Conservation (phyloP, 441 rosid genomes). For the Metrosideros polymorpha region DNA sequence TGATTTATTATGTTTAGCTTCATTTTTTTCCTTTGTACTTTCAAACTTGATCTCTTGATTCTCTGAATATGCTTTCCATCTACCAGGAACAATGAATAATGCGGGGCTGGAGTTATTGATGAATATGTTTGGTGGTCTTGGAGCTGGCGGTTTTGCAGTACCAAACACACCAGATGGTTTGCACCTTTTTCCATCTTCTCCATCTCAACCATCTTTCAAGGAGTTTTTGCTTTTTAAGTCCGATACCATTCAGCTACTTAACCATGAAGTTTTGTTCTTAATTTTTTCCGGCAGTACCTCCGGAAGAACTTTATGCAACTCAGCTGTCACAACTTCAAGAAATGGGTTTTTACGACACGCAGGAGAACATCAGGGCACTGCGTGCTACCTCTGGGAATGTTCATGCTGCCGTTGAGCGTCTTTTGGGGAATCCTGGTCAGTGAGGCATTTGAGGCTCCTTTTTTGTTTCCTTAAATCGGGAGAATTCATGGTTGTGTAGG, state of each 20-base stretch:
- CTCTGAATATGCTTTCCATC: neutral
- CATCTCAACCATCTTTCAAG: neutral
- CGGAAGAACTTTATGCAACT: conserved; percentile 12
- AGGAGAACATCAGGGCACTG: conserved; percentile 15
- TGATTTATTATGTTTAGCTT: neutral
- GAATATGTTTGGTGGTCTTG: conserved; percentile 70
- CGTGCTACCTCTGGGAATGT: conserved; percentile 11
- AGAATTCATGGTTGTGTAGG: neutral
- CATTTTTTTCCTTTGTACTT: neutral
- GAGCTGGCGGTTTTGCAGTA: conserved; percentile 42
- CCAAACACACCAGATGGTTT: conserved; percentile 45
- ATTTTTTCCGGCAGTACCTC: conserved; percentile 12
- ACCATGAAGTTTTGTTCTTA: neutral
- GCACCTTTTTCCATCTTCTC: neutral
- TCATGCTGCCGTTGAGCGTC: conserved; percentile 12
- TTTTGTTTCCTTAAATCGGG: neutral
- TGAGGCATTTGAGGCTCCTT: neutral
- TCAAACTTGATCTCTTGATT: neutral
- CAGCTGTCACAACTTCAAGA: conserved; percentile 16
- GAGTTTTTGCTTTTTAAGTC: neutral
- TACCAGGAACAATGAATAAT: conserved; percentile 35
- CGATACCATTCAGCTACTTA: neutral
- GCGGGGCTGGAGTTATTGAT: conserved; percentile 44
- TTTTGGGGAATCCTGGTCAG: conserved; percentile 12
- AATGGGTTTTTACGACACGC: conserved; percentile 13